Base-by-base conservation (phyloP, 1,284 basidiomycete genomes). In the Tilletia indica region DNA sequence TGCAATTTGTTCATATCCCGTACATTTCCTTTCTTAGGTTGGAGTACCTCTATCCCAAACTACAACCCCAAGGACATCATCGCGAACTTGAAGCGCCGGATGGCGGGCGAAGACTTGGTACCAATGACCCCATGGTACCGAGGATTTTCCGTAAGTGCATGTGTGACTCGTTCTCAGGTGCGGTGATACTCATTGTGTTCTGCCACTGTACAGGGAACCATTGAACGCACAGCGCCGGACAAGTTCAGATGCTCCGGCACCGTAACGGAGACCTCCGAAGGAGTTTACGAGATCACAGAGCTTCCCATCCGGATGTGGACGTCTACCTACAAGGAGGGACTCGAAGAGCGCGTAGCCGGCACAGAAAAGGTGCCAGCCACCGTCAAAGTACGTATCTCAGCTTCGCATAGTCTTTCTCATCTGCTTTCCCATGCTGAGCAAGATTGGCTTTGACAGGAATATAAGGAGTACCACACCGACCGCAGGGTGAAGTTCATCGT, bases 51-150 rank as follows among this genome's bases (percentile, higher is more conserved):
- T 61, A 88, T 99, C 69, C 97, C 97, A 11, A 93, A 92, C 82
- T 99, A 91, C 87, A 98, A 99, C 84, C 97, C 97, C 0, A 85
- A 86, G 36, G 96, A 98, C 73, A 91, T 99, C 67, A 92, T 98
- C 21, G 88, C 88, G 38, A 99, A 99, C 84, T 85, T 99, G 67
- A 90, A 91, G 12, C 89, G 93, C 4, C 86, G 96, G 77, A 95
- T 99, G 93, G 88, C 88, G 0, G 92, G 90, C 54, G 92, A 97
- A 85, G 93, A 94, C 77, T 82, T 91, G 72, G 89, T 91, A 14
- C 88, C 90, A 0, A 97, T 99, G 92, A 87, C 89, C 25, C 97
- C 97, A 0, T 99, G 97, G 97, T 99, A 93, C 91, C 90, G 94
- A 68, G 97, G 96, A 39, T 99, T 95, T 85, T 86, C 74, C 16